Percentiles rank a stretch among this genome's conserved stretches.
Conservation (phyloP, 257 asterid genomes). For the Gynochthodes officinalis region DNA sequence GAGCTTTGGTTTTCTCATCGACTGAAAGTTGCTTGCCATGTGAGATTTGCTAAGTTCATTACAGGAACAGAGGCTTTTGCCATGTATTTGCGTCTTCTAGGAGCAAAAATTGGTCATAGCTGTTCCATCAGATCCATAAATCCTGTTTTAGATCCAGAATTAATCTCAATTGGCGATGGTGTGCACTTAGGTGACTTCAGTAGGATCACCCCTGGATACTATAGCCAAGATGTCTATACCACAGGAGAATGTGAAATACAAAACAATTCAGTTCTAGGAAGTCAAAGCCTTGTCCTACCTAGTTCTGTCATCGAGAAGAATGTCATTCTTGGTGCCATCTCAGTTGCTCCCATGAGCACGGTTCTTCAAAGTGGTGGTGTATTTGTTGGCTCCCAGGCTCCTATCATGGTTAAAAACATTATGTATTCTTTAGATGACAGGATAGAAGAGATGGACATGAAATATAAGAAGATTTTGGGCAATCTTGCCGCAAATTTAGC, state of each 20-base stretch:
- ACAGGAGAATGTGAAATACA: slow-evolving; percentile 34
- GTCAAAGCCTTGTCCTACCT: slow-evolving; percentile 58
- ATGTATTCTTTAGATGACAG: slow-evolving; percentile 43
- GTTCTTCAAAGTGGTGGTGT: slow-evolving; percentile 49
- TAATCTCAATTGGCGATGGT: slow-evolving; percentile 49
- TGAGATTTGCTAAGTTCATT: slow-evolving; percentile 50
- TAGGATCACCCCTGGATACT: slow-evolving; percentile 40
- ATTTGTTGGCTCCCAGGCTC: slow-evolving; percentile 52
- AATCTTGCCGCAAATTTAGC: slow-evolving; percentile 62
- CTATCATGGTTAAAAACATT: slow-evolving; percentile 57
- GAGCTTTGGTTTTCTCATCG: slow-evolving; percentile 42
- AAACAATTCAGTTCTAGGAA: slow-evolving; percentile 56
- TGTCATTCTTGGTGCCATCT: slow-evolving; percentile 74
- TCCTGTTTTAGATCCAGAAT: slow-evolving; percentile 46
- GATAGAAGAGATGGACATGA: slow-evolving; percentile 63
- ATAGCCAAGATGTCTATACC: slow-evolving; percentile 36
- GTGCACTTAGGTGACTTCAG: slow-evolving; percentile 70
- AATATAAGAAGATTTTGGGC: slow-evolving; percentile 52
- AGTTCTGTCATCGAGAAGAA: slow-evolving; percentile 55
- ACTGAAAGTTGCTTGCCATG: slow-evolving; percentile 37
- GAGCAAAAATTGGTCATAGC: slow-evolving; percentile 60
- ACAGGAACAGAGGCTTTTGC: slow-evolving; percentile 69
- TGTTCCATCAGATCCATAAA: slow-evolving; percentile 69
- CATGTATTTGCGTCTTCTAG: slow-evolving; percentile 40
- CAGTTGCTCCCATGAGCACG: slow-evolving; percentile 44